Conservation (phyloP, 2,329 filamentous ascomycete species). For the Rhynchosporium agropyri region DNA sequence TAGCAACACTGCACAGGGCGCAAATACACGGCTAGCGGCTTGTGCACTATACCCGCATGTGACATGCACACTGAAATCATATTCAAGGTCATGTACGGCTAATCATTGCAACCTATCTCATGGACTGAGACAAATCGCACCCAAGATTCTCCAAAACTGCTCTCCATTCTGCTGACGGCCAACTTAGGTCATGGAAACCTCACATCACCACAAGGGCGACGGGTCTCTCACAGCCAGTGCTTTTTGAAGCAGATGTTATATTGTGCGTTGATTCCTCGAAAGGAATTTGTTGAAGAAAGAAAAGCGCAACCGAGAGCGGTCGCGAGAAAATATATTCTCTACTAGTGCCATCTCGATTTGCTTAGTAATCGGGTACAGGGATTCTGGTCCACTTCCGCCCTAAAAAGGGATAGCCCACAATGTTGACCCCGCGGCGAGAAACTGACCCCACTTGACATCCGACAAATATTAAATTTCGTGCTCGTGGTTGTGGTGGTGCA, state of each 20-base stretch:
- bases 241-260: conserved; percentile 37
- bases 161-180: conserved; percentile 42
- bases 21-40: too few relatives aligned
- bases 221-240: conserved; percentile 41
- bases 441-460: background rate
- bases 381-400: background rate
- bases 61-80: background rate
- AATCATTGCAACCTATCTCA: conserved; percentile 42
- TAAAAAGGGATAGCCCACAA: background rate
- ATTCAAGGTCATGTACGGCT: conserved; percentile 33
- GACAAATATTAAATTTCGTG: conserved; percentile 12
- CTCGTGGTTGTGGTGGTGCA: background rate
- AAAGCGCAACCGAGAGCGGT: background rate
- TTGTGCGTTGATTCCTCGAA: conserved; percentile 17
- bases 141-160: conserved; percentile 40
- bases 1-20: background rate
- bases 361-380: background rate
- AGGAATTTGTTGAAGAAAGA: conserved; percentile 18
- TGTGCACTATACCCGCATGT: background rate
- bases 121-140: conserved; percentile 37
- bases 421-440: conserved; percentile 11
- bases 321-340: conserved; percentile 12
- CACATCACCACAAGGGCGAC: conserved; percentile 37
- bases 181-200: conserved; percentile 41
- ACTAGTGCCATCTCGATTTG: background rate